Base-by-base conservation (phyloP, 2,329 filamentous ascomycete species). In the Pseudocercospora vitis region DNA sequence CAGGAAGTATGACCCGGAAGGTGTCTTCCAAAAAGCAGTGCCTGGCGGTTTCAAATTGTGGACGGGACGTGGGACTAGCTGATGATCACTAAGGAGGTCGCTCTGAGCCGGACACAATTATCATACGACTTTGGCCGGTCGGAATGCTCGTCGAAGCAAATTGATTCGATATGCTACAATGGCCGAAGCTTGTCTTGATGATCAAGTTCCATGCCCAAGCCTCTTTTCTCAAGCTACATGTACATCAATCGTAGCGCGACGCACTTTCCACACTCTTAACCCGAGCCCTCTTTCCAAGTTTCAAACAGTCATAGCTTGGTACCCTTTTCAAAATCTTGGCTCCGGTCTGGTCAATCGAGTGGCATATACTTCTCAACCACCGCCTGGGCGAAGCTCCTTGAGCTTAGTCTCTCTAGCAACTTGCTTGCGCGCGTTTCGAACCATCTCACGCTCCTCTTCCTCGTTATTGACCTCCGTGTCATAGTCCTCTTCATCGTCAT, bases 401-500 rank as follows among this genome's bases (percentile, higher is more conserved):
- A 45, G n/a, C 40, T 26, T 26, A 6, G 9, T 29, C 24, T 45
- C 40, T 12, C 11, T 26, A n/a, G 24, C 7, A 26, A 21, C 7
- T 6, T 16, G 21, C 6, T 16, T 14, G 21, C 26, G 24, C 7
- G 24, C 40, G 40, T 12, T 26, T 14, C 16, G 50, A 2, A 47
- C 14, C 14, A 47, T 47, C 7, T 45, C 31, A 4, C 23, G 31
- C 18, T 29, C 40, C 6, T 47, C 40, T 16, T 37, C 50, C 31
- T 35, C 19, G 6, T n/a, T 28, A 12, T 45, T 28, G 23, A 18
- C 32, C 14, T 35, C 32, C 21, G 23, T 42, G 18, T 23, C n/a
- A 35, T 40, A 12, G 23, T 37, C 24, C 33, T 35, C 11, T 67
- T n/a, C n/a, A n/a, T n/a, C n/a, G n/a, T n/a, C n/a, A n/a, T n/a